Percentiles rank a stretch among this genome's conserved stretches.
Conservation (phyloP, 2,329 filamentous ascomycete genomes). For the Westerdykella aurantiaca region DNA sequence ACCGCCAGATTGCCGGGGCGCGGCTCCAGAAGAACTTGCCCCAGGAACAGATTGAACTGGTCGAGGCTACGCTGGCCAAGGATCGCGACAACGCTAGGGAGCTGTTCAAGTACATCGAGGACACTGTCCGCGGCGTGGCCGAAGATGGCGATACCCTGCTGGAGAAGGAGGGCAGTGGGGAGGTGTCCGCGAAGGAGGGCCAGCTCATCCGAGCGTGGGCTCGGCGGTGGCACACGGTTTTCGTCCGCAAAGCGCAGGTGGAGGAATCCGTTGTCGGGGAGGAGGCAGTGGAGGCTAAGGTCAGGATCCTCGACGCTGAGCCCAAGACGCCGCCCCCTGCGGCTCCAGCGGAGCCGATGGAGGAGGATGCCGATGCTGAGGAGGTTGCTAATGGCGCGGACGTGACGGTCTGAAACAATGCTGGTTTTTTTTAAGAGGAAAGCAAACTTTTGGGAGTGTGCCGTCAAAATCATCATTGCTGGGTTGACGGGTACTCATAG, state of each 20-base stretch:
- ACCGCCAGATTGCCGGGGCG: conserved; percentile 69
- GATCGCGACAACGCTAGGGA: conserved; percentile 71
- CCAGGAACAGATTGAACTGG: conserved; percentile 52
- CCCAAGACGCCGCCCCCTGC: conserved; percentile 8
- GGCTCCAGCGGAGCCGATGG: conserved; percentile 13
- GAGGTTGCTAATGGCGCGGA: conserved; percentile 22
- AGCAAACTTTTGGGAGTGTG: too few relatives aligned
- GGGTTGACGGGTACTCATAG: background rate
- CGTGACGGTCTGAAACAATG: conserved; percentile 5
- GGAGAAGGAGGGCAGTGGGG: conserved; percentile 56
- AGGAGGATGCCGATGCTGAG: conserved; percentile 17
- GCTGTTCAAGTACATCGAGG: conserved; percentile 75
- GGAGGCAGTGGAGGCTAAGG: conserved; percentile 46
- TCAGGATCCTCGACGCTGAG: conserved; percentile 30
- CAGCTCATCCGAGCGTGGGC: conserved; percentile 73
- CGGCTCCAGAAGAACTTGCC: conserved; percentile 53
- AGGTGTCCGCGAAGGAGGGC: conserved; percentile 40
- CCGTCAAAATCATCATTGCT: too few relatives aligned
- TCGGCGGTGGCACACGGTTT: conserved; percentile 78
- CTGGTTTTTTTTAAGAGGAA: background rate
- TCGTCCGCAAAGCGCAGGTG: conserved; percentile 72
- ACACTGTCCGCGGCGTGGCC: conserved; percentile 67
- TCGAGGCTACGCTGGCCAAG: conserved; percentile 61
- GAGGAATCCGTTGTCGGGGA: conserved; percentile 69
- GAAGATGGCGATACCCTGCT: conserved; percentile 69